phyloP scores from a whole-genome alignment of 176 grass and related monocot genomes.

The Neostapfia colusana region DNA sequence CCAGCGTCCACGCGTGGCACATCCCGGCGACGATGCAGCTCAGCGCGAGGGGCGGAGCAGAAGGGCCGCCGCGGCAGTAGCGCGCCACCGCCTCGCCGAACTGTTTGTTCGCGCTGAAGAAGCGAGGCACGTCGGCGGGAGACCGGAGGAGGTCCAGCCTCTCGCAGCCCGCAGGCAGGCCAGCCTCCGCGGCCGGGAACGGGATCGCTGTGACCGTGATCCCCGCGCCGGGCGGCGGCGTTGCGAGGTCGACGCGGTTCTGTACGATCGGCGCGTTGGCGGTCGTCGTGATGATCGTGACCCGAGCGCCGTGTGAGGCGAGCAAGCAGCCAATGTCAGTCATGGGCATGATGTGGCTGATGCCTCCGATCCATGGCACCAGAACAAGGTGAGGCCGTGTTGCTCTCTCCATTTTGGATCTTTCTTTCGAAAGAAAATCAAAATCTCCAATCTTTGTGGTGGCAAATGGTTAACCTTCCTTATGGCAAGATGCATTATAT shows the following conservation, averaged over 20 bases:
- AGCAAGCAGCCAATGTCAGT: background rate
- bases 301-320: background rate
- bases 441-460: no score
- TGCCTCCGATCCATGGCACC: background rate
- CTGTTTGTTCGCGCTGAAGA: conserved; percentile 39
- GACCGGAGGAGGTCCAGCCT: conserved; percentile 45
- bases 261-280: conserved; percentile 42
- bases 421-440: background rate
- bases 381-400: background rate
- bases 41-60: background rate
- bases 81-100: conserved; percentile 44
- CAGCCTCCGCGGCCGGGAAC: conserved; percentile 46
- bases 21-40: conserved; percentile 58
- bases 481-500: no score
- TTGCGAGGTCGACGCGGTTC: conserved; percentile 33
- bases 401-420: background rate
- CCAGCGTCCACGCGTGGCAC: conserved; percentile 49
- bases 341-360: background rate
- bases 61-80: background rate
- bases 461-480: background rate
- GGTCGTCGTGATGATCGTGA: conserved; percentile 44
- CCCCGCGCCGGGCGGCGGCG: background rate
- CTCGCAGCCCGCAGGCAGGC: conserved; percentile 56
- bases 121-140: conserved; percentile 25
- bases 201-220: conserved; percentile 49